Percentiles rank a stretch among this genome's conserved stretches.
Conservation (phyloP, 768 basidiomycete genomes). For the Chlorophyllum brunneum region DNA sequence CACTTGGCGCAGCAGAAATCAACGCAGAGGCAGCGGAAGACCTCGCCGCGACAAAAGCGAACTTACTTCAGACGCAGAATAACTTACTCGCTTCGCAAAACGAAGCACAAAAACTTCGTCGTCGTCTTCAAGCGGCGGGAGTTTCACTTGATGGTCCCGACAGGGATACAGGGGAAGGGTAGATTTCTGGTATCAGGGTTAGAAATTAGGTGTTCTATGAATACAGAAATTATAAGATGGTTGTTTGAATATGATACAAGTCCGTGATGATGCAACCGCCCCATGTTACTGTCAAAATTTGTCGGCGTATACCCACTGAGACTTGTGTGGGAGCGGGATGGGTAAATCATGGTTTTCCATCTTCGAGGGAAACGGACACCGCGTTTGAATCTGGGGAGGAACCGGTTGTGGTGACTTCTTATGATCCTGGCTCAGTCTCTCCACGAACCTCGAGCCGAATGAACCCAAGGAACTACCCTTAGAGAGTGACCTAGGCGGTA, state of each 20-base stretch:
- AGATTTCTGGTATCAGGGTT: neutral
- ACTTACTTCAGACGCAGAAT: slow-evolving; percentile 41
- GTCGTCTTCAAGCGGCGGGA: slow-evolving; percentile 4
- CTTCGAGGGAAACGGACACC: slow-evolving; percentile 33
- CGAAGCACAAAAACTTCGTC: slow-evolving; percentile 28
- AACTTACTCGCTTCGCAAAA: slow-evolving; percentile 41
- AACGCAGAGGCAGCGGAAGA: slow-evolving; percentile 50
- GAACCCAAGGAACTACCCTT: slow-evolving; percentile 17
- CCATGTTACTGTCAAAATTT: too few species aligned
- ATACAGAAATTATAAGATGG: slow-evolving; percentile 2
- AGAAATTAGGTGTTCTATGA: slow-evolving; percentile 5
- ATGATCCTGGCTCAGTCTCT: slow-evolving; percentile 23
- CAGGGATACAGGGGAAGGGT: neutral
- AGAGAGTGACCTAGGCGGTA: slow-evolving; percentile 21
- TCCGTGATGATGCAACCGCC: neutral
- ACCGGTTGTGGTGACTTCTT: neutral
- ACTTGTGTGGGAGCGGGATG: slow-evolving; percentile 47
- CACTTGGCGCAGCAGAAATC: slow-evolving; percentile 71
- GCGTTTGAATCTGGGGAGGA: neutral
- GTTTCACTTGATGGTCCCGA: neutral
- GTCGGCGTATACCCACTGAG: slow-evolving; percentile 52
- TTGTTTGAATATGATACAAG: slow-evolving; percentile 1
- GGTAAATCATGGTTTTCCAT: slow-evolving; percentile 49
- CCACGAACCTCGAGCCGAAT: slow-evolving; percentile 37
- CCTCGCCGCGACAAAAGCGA: slow-evolving; percentile 43